Evolutionary conservation across 352 stramenopile species (phyloP), one percentile per base, ranked within the genome.

Genomic region (Phytophthora megakarya): DNA sequence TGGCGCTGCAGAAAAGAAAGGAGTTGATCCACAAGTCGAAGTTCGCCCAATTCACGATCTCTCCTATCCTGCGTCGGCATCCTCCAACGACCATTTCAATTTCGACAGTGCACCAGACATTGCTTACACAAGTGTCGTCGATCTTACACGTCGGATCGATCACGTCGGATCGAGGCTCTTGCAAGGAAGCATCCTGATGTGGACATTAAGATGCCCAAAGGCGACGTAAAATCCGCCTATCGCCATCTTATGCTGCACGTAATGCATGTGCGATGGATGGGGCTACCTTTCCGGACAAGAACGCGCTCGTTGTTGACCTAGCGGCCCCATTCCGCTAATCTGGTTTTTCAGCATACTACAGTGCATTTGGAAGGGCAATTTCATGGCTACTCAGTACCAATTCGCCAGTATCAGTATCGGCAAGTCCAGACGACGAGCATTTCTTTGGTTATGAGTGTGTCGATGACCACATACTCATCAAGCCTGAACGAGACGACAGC

Each of bases 401-500:
- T 32, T 73, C 65, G 18, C 59, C 60, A n/a, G 33, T 37, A 13
- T 52, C 65, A 12, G 53, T 69, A 1, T 52, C 53, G 0, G 43
- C 44, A 1, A 47, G 47, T 3, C 3, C 3, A 0, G 72, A 73
- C 26, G n/a, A 39, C 0, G 47, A 64, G 3, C 25, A 33, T 2
- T 73, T 73, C 21, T 74, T 70, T 21, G 45, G 30, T 0, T 76
- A 59, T 35, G 56, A 73, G 18, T 79, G 63, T 56, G 55, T 72
- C 0, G 71, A 73, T 26, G 67, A 76, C 22, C 71, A 76, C 16
- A 59, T 76, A 16, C 7, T 73, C 0, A 52, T 79, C 13, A 66
- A 75, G 19, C n/a, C 39, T 5, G 49, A 64, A 1, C 3, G 12
- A 4, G 30, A 40, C 26, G 4, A 26, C 7, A 48, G 57, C 5